Base-by-base conservation (phyloP, 2,329 filamentous ascomycete species). In the Ascochyta fabae region DNA sequence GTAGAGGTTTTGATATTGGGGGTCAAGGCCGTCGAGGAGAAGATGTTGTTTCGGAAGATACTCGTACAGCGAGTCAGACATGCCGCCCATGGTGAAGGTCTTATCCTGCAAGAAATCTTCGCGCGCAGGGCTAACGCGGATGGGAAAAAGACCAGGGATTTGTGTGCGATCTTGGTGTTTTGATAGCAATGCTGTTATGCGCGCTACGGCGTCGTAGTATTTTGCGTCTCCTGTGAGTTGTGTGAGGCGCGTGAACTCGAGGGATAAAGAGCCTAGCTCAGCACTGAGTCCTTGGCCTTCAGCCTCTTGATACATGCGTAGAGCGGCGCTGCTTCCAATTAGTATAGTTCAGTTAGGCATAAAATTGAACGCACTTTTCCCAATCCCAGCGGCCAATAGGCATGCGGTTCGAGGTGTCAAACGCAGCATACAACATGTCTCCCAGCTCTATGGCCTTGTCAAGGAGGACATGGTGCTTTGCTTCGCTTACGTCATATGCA, bases 1-100 rank as follows among this genome's bases (percentile, higher is more conserved):
- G 70, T 96, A 92, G 76, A 96, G 84, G 19, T 82, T 83, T 58
- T 83, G 80, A 73, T 96, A 96, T 70, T 92, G 90, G 27, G 82
- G 77, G 59, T 88, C 85, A 1, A 87, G 80, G 0, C 92, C 92
- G 53, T 91, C 90, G 2, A 96, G 83, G 5, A 96, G 83, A 12
- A 95, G 77, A 68, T 88, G 89, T 78, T 93, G 67, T 69, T 86
- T 85, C 0, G 83, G 81, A 13, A 86, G 71, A 59, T 85, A 85
- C 61, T 86, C 84, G 63, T 85, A 86, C 0, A 83, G 73, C 7
- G 81, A 84, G 68, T 86, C 83, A 2, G 81, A 78, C 78, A 83
- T 81, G 16, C 79, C 82, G 15, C 84, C 83, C 58, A 86, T 76
- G 0, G 82, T 82, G 65, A 82, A 86, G 0, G 64, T 65, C 1